phyloP scores from a whole-genome alignment of 768 basidiomycete species.

The Suillus cothurnatus region DNA sequence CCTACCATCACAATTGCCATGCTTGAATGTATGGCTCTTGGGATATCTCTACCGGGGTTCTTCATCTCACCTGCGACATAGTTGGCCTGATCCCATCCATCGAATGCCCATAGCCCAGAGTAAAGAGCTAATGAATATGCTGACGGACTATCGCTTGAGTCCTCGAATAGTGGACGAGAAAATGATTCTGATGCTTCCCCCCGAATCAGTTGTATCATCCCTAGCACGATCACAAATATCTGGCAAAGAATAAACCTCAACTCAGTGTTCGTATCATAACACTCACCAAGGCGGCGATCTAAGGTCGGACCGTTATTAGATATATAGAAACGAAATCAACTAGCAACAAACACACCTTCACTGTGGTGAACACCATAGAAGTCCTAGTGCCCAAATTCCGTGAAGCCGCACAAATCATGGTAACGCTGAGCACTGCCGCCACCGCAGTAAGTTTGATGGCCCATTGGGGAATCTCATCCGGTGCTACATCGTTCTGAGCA shows the following conservation, averaged over 20 bases:
- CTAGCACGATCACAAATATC: conserved; percentile 76
- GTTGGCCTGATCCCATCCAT: conserved; percentile 95
- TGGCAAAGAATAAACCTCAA: conserved; percentile 29
- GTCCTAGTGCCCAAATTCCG: conserved; percentile 78
- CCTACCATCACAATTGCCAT: conserved; percentile 81
- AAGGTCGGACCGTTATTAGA: conserved; percentile 6
- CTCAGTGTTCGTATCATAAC: conserved; percentile 2
- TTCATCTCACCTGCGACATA: conserved; percentile 90
- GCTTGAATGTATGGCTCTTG: conserved; percentile 86
- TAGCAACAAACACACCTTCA: conserved; percentile 61
- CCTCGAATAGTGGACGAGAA: conserved; percentile 65
- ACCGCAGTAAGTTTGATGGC: conserved; percentile 86
- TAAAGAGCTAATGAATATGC: conserved; percentile 93
- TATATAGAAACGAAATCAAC: neutral
- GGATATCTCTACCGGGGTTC: conserved; percentile 83
- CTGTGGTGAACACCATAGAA: conserved; percentile 82
- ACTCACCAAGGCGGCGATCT: conserved; percentile 71
- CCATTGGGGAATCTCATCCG: conserved; percentile 85
- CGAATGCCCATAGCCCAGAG: conserved; percentile 94
- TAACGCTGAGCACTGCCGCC: conserved; percentile 70
- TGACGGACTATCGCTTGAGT: conserved; percentile 77
- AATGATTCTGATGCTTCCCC: conserved; percentile 74
- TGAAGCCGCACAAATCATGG: conserved; percentile 76
- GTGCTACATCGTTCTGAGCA: conserved; percentile 68
- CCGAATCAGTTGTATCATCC: conserved; percentile 72